phyloP scores from a whole-genome alignment of 2,329 filamentous ascomycete genomes.

The Trichoderma semiorbis region DNA sequence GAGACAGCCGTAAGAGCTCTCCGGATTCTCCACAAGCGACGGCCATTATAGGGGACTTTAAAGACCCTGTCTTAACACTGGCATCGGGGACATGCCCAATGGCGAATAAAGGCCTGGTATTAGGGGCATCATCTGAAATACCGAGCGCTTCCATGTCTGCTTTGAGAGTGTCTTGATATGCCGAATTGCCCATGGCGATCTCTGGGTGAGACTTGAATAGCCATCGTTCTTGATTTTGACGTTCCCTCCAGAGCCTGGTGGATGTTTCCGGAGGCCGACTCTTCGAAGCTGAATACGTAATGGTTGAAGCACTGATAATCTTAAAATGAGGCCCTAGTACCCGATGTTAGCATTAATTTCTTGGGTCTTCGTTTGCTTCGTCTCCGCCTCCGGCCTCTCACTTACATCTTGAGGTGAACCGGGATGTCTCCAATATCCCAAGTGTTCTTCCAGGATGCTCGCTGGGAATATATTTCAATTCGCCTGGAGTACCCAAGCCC shows the following conservation, averaged over 20 bases:
- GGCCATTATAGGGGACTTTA: slow-evolving; percentile 39
- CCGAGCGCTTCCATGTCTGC: slow-evolving; percentile 36
- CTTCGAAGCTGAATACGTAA: slow-evolving; percentile 35
- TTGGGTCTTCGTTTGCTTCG: neutral
- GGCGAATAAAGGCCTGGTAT: slow-evolving; percentile 43
- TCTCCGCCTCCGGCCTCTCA: neutral
- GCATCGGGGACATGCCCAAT: slow-evolving; percentile 52
- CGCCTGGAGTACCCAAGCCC: slow-evolving; percentile 33
- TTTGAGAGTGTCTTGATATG: slow-evolving; percentile 31
- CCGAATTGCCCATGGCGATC: slow-evolving; percentile 40
- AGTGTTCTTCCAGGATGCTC: slow-evolving; percentile 24
- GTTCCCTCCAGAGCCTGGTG: slow-evolving; percentile 30
- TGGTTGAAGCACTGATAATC: slow-evolving; percentile 31
- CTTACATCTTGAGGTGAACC: slow-evolving; percentile 27
- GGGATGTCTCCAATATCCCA: slow-evolving; percentile 32
- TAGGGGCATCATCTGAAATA: slow-evolving; percentile 26
- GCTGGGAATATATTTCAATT: slow-evolving; percentile 31
- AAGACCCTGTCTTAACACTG: slow-evolving; percentile 27
- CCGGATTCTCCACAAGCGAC: slow-evolving; percentile 55
- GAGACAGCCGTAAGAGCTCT: slow-evolving; percentile 54
- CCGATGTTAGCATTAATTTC: neutral
- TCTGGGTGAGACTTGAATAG: slow-evolving; percentile 51
- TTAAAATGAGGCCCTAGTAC: slow-evolving; percentile 31
- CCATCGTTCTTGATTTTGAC: slow-evolving; percentile 45
- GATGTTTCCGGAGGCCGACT: slow-evolving; percentile 23